Evolutionary conservation across 345 rosid species (phyloP).

Genomic region (Moringa oleifera): DNA sequence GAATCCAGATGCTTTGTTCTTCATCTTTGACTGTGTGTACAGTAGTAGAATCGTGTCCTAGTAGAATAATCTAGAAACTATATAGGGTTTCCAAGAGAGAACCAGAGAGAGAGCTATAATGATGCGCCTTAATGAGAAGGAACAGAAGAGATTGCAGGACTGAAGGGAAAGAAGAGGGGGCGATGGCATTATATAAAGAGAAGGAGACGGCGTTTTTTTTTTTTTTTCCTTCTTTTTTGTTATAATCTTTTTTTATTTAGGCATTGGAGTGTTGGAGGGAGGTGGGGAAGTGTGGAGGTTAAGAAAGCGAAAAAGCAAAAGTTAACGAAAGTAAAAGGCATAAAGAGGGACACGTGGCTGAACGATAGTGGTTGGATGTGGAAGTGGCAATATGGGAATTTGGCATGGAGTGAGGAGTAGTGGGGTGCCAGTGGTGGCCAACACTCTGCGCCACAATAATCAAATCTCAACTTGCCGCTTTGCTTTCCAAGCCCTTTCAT

Average conservation of each 20-base stretch:
- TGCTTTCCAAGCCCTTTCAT: too few relatives aligned
- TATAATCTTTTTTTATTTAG: not conserved
- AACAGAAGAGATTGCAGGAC: not conserved
- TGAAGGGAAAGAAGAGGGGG: conserved; percentile 4
- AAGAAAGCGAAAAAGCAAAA: conserved; percentile 15
- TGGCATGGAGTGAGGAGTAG: too few relatives aligned
- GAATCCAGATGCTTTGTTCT: conserved; percentile 37
- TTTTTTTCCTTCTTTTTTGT: not conserved
- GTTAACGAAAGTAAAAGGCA: conserved; percentile 7
- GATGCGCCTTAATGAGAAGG: too few relatives aligned
- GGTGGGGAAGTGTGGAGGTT: conserved; percentile 8
- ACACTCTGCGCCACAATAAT: too few relatives aligned
- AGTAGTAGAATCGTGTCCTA: too few relatives aligned
- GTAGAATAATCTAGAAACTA: not conserved
- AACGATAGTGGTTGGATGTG: too few relatives aligned
- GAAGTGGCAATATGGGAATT: too few relatives aligned
- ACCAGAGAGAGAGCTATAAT: too few relatives aligned
- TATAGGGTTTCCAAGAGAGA: too few relatives aligned
- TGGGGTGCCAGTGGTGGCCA: too few relatives aligned
- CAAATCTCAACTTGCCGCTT: not conserved
- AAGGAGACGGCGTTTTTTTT: too few relatives aligned
- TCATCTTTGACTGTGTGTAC: conserved; percentile 12
- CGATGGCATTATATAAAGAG: not conserved
- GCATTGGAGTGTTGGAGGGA: not conserved
- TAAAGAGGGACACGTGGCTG: conserved; percentile 14